Base-by-base conservation (phyloP, 129 eudicot species). In the Mikania micrantha region DNA sequence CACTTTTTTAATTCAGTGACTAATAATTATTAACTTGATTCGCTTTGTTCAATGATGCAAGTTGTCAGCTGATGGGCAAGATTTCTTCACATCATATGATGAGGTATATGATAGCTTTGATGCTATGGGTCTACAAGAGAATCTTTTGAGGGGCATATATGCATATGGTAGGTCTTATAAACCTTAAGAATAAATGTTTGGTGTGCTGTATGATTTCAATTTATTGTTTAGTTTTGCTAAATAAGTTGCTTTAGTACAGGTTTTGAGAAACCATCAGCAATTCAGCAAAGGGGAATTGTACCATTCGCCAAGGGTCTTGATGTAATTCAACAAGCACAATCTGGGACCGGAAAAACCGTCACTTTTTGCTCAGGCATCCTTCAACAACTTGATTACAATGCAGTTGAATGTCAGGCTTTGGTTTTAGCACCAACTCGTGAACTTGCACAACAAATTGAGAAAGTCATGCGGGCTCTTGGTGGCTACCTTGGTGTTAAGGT, bases 241-340 rank as follows among this genome's bases (percentile, higher is more conserved):
- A 38, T 69, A 21, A 31, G 7, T 35, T 9, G 2, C 28, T 41
- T 69, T 0, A 0, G 25, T 68, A 45, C 62, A 86, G 97, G 97
- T 84, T 90, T 84, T 76, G 95, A 73, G n/a, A n/a, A n/a, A n/a
- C n/a, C n/a, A n/a, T n/a, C n/a, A n/a, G n/a, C n/a, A n/a, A n/a
- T n/a, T n/a, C n/a, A n/a, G n/a, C n/a, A n/a, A n/a, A n/a, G n/a
- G n/a, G n/a, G n/a, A n/a, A n/a, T n/a, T n/a, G n/a, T n/a, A n/a
- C n/a, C n/a, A n/a, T n/a, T n/a, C n/a, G n/a, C n/a, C n/a, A n/a
- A n/a, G n/a, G n/a, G n/a, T n/a, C n/a, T n/a, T n/a, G n/a, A n/a
- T n/a, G n/a, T n/a, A n/a, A n/a, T n/a, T n/a, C n/a, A n/a, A n/a
- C 94, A 85, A 76, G 96, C 96, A 12, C 94, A 89, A 62, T 85